Evolutionary conservation across 768 basidiomycete genomes (phyloP).

Genomic region (Lactarius evosmus): DNA sequence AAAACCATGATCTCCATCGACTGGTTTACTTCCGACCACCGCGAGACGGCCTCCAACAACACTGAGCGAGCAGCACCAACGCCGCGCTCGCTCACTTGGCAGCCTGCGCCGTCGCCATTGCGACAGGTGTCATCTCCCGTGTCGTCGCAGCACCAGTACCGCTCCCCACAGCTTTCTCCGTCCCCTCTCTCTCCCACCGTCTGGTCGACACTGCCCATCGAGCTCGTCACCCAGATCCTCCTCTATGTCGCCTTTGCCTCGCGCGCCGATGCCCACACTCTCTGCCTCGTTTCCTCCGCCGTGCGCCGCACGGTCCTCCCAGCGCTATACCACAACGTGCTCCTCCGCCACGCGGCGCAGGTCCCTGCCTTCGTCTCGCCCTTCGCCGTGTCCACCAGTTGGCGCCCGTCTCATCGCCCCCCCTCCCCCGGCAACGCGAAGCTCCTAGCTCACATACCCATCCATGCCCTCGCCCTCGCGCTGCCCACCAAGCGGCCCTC

Average conservation of each 20-base stretch:
- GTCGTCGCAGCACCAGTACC: background rate
- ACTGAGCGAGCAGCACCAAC: constrained; percentile 5
- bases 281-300: constrained; percentile 29
- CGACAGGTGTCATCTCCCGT: constrained; percentile 10
- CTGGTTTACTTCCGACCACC: constrained; percentile 5
- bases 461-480: constrained; percentile 26
- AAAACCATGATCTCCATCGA: constrained; percentile 15
- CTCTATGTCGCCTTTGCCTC: constrained; percentile 24
- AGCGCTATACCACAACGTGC: constrained; percentile 25
- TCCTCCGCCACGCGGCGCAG: constrained; percentile 26
- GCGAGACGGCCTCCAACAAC: constrained; percentile 1
- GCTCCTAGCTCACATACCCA: constrained; percentile 11
- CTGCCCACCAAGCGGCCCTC: constrained; percentile 27
- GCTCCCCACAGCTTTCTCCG: constrained; percentile 3
- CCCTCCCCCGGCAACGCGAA: constrained; percentile 3
- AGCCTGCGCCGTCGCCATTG: constrained; percentile 21
- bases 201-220: constrained; percentile 26
- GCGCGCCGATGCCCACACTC: constrained; percentile 19
- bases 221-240: constrained; percentile 25
- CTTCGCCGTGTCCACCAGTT: constrained; percentile 16
- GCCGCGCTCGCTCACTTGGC: constrained; percentile 23
- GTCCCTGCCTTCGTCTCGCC: constrained; percentile 26
- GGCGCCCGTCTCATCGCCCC: background rate
- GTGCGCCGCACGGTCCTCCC: constrained; percentile 28
- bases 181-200: background rate